Evolutionary conservation across 495 filamentous ascomycete species (phyloP).

Genomic region (Oidiodendron maius): DNA sequence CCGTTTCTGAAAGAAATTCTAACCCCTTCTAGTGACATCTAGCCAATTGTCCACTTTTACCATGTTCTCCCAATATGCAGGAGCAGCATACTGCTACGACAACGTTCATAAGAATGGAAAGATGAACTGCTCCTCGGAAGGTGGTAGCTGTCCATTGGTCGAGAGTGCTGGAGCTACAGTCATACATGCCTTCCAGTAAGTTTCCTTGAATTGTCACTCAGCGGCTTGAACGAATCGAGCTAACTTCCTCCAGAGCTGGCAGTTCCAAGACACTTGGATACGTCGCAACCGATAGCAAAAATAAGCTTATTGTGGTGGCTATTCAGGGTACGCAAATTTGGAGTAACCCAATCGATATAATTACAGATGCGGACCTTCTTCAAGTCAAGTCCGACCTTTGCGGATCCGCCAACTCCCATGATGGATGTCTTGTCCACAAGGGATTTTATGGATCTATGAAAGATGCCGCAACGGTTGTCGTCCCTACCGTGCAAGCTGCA

Average conservation of each 20-base stretch:
- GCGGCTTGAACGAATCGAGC: background rate
- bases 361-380: conserved; percentile 43
- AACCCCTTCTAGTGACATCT: background rate
- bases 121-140: conserved; percentile 48
- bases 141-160: conserved; percentile 49
- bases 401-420: conserved; percentile 30
- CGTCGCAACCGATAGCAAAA: conserved; percentile 60
- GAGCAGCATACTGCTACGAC: conserved; percentile 59
- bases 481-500: conserved; percentile 34
- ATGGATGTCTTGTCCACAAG: conserved; percentile 41
- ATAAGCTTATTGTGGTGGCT: conserved; percentile 58
- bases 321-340: conserved; percentile 62
- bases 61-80: conserved; percentile 65
- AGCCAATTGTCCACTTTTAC: conserved; percentile 42
- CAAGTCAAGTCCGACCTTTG: conserved; percentile 24
- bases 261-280: conserved; percentile 61
- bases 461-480: conserved; percentile 34
- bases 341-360: conserved; percentile 54
- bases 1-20: background rate
- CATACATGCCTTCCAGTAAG: background rate
- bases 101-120: conserved; percentile 30
- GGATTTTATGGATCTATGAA: conserved; percentile 54
- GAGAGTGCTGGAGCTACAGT: conserved; percentile 49
- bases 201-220: background rate
- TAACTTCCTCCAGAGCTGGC: conserved; percentile 33